Evolutionary conservation across 495 filamentous ascomycete genomes (phyloP), one percentile per base, ranked within the genome.

Genomic region (Talaromyces proteolyticus): DNA sequence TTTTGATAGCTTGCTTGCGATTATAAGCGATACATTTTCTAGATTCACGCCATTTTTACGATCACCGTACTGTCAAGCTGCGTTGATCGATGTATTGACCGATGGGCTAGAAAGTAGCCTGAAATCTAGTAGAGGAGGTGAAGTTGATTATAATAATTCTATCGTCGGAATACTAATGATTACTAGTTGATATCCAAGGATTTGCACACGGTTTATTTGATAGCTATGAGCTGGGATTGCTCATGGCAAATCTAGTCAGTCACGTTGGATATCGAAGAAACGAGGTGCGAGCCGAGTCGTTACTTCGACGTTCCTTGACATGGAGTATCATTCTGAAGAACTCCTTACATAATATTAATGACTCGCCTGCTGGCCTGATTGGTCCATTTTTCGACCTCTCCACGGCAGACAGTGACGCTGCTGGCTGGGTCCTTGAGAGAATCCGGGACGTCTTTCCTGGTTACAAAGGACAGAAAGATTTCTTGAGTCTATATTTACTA

Each of bases 51-150:
- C 60, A 6, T 16, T 47, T 24, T 59, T 68, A 12, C 52, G 53
- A 26, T 77, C 72, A 18, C 73, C 72, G 2, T 66, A 67, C 17
- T 64, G 72, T 22, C 66, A 63, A 21, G 63, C 66, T 8, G 57
- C 61, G 19, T 57, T 75, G 4, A 29, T 78, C 10, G 69, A 75
- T 50, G 59, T 69, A 29, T 25, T 77, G n/a, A 69, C 62, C 23
- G 73, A 73, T 24, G 53, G 56, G 0, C 47, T 67, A 25, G 66
- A 68, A 42, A 67, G 65, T 20, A 62, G 61, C 23, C 49, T 73
- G 5, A 54, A 63, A 8, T 61, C 59, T 1, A 57, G 55, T 0
- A 36, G 41, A 20, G 68, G 69, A 58, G 54, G 65, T 69, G 63
- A 5, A n/a, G 7, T 26, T 20, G 24, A 12, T 3, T n/a, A n/a